Conservation (phyloP, 1,284 basidiomycete genomes). For the Mycena sp. region DNA sequence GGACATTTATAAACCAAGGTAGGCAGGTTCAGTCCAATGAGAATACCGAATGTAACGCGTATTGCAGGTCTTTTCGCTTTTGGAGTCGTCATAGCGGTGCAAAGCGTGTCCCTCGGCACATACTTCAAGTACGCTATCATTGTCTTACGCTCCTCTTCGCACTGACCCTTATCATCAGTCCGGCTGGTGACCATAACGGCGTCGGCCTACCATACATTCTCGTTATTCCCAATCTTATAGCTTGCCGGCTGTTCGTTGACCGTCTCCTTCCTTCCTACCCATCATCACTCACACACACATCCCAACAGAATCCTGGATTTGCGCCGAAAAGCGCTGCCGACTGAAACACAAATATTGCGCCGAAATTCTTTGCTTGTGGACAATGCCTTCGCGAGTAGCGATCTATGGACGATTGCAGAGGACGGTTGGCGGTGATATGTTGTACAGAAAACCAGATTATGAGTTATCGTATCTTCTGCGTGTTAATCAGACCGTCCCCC, state of each 20-base stretch:
- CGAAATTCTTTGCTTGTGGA: constrained; percentile 23
- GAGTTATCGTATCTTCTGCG: not conserved
- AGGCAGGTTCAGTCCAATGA: not conserved
- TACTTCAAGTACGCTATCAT: constrained; percentile 36
- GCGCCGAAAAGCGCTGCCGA: constrained; percentile 25
- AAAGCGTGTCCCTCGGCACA: constrained; percentile 29
- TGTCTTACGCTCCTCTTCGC: not conserved
- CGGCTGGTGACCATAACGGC: constrained; percentile 15
- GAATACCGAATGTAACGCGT: not conserved
- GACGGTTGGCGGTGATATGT: not conserved
- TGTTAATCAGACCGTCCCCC: not conserved
- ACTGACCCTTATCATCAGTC: not conserved
- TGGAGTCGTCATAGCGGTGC: constrained; percentile 29
- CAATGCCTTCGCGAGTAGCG: constrained; percentile 14
- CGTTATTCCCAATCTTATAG: constrained; percentile 24
- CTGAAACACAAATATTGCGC: constrained; percentile 23
- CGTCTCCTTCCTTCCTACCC: not conserved
- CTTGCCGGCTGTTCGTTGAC: constrained; percentile 30
- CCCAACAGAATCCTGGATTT: constrained; percentile 24
- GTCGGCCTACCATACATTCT: constrained; percentile 25
- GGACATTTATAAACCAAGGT: constrained; percentile 43
- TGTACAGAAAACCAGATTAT: not conserved
- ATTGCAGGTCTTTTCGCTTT: constrained; percentile 35
- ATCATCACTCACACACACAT: not conserved
- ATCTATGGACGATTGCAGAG: constrained; percentile 21